phyloP scores from a whole-genome alignment of 495 filamentous ascomycete species.

The Tuber umbilicatum region DNA sequence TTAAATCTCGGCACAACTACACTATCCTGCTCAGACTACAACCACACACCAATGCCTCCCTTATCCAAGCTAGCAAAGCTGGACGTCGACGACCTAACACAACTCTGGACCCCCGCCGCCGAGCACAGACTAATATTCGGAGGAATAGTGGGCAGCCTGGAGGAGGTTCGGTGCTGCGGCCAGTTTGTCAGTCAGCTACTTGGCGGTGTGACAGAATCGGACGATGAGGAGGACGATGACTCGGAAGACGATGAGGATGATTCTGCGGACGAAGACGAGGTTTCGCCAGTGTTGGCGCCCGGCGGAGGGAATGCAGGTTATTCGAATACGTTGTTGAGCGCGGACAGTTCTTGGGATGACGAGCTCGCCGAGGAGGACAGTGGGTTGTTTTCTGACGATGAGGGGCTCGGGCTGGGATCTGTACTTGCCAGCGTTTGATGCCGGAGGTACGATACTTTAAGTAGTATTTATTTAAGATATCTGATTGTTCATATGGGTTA shows the following conservation, averaged over 20 bases:
- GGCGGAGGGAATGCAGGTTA: constrained; percentile 19
- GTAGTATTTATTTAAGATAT: not conserved
- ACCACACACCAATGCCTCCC: constrained; percentile 1
- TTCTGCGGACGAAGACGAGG: constrained; percentile 28
- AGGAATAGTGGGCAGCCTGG: constrained; percentile 35
- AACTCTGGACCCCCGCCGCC: constrained; percentile 39
- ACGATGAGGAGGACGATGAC: constrained; percentile 37
- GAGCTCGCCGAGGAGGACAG: constrained; percentile 18
- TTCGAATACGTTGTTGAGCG: constrained; percentile 11
- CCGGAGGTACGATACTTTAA: not conserved
- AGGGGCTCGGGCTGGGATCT: constrained; percentile 10
- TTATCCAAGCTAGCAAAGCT: constrained; percentile 23
- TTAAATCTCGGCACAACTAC: constrained; percentile 18
- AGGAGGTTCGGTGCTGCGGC: constrained; percentile 39
- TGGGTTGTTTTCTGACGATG: constrained; percentile 23
- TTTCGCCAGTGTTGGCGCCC: not conserved
- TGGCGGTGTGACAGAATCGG: constrained; percentile 22
- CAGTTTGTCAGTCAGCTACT: constrained; percentile 35
- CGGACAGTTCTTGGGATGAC: constrained; percentile 20
- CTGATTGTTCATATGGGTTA: constrained; percentile 33
- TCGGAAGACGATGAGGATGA: constrained; percentile 35
- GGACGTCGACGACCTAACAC: constrained; percentile 34
- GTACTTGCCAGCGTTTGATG: constrained; percentile 1
- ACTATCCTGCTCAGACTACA: not conserved
- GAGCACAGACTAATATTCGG: constrained; percentile 31